Conservation (phyloP, 306 rosid genomes). For the Geum urbanum region DNA sequence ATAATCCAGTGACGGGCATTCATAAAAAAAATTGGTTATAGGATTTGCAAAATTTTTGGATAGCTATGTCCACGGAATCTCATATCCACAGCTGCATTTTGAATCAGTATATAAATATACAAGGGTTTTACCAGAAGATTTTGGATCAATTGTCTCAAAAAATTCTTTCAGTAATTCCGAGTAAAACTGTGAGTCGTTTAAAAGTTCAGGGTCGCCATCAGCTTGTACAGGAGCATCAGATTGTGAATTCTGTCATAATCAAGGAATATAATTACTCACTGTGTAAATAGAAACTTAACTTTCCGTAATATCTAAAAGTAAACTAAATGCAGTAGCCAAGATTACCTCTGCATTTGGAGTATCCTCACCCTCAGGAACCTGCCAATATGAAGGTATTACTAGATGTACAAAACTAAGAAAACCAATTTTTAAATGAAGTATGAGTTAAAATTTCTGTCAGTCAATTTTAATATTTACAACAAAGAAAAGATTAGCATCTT, state of each 20-base stretch:
- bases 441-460: not conserved
- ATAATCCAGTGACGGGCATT: not conserved
- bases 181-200: slow-evolving; percentile 86
- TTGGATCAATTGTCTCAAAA: slow-evolving; percentile 75
- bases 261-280: not conserved
- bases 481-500: slow-evolving; percentile 27
- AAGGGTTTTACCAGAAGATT: slow-evolving; percentile 56
- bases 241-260: slow-evolving; percentile 43
- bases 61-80: not conserved
- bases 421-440: not conserved
- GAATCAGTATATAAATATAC: not conserved
- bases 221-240: slow-evolving; percentile 29
- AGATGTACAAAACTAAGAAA: slow-evolving; percentile 8
- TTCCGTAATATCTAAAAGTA: not conserved
- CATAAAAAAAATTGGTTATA: not conserved
- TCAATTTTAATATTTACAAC: not conserved
- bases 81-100: not conserved
- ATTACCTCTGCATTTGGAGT: slow-evolving; percentile 40
- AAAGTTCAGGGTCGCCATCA: slow-evolving; percentile 70
- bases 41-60: not conserved
- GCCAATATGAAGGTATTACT: slow-evolving; percentile 27
- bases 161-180: slow-evolving; percentile 82
- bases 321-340: not conserved
- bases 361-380: slow-evolving; percentile 41
- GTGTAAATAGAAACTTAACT: not conserved